phyloP scores from a whole-genome alignment of 129 eudicot species.

The Erigeron canadensis region DNA sequence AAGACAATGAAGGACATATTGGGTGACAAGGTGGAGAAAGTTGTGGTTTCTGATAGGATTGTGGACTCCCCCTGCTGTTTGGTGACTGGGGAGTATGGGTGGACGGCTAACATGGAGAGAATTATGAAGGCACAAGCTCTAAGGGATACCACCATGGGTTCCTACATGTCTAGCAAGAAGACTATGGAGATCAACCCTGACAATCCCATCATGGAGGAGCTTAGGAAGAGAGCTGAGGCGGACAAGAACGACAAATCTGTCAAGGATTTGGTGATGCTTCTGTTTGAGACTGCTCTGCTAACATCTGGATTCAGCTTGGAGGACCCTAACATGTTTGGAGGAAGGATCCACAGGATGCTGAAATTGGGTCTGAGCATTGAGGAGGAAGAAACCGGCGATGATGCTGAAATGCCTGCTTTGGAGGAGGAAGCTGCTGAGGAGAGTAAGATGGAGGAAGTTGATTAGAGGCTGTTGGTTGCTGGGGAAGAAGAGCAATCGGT shows the following conservation, averaged over 20 bases:
- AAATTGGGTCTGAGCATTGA: constrained; percentile 83
- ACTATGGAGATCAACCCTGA: constrained; percentile 96
- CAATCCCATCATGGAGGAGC: constrained; percentile 86
- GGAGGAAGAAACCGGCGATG: constrained; percentile 70
- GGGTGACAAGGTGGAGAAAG: constrained; percentile 82
- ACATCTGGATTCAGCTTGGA: constrained; percentile 91
- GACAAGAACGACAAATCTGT: constrained; percentile 84
- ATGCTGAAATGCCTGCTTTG: constrained; percentile 71
- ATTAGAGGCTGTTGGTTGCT: constrained; percentile 23
- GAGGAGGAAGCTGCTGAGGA: constrained; percentile 76
- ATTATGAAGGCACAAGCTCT: constrained; percentile 92
- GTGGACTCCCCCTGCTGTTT: constrained; percentile 89
- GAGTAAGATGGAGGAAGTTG: constrained; percentile 97
- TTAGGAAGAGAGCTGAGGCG: constrained; percentile 85
- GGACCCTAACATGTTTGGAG: constrained; percentile 74
- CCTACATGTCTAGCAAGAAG: constrained; percentile 94
- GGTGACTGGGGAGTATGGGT: constrained; percentile 87
- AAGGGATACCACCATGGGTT: constrained; percentile 81
- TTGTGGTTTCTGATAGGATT: constrained; percentile 78
- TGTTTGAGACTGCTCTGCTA: constrained; percentile 77
- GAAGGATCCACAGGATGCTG: constrained; percentile 87
- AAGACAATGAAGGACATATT: constrained; percentile 70
- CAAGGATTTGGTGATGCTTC: constrained; percentile 64
- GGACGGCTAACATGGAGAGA: constrained; percentile 96
- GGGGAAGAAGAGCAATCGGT: background rate